A percentile compares a stretch with the other conserved stretches of the same genome.
Conservation (phyloP, 441 rosid genomes). For the Adansonia madagascariensis region DNA sequence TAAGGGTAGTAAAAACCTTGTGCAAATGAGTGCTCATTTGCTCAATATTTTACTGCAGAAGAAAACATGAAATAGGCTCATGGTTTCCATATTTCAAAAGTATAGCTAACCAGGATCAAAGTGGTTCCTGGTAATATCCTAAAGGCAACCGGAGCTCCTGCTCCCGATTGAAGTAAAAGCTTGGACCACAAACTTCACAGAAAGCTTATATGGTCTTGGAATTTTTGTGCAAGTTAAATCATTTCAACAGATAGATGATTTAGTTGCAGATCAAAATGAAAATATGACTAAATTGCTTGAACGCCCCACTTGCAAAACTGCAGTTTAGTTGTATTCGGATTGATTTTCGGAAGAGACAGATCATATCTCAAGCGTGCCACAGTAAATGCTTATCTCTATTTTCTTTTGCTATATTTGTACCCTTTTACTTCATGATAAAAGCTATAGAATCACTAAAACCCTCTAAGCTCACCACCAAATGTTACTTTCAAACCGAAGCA, state of each 20-base stretch:
- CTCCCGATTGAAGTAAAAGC: too few relatives aligned
- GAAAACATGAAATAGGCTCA: not conserved
- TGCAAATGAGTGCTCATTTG: too few relatives aligned
- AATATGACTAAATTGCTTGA: not conserved
- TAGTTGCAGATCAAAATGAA: not conserved
- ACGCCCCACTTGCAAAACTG: constrained; percentile 1
- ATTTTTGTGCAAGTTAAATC: not conserved
- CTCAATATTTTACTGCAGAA: too few relatives aligned
- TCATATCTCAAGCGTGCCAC: constrained; percentile 17
- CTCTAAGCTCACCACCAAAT: constrained; percentile 25
- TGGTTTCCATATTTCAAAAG: not conserved
- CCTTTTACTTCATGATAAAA: constrained; percentile 26
- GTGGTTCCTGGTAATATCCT: too few relatives aligned
- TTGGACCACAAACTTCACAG: not conserved
- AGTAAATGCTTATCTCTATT: constrained; percentile 12
- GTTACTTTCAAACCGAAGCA: constrained; percentile 10
- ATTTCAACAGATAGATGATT: not conserved
- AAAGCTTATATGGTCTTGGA: not conserved
- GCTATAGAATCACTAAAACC: not conserved
- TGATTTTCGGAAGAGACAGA: not conserved
- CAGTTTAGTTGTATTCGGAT: not conserved
- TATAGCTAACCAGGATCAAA: too few relatives aligned
- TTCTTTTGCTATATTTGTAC: constrained; percentile 23
- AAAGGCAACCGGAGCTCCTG: too few relatives aligned
- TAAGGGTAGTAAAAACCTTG: not conserved